A percentile compares a stretch with the other conserved stretches of the same genome.
phyloP scores from a whole-genome alignment of 306 rosid species.

The Biancaea sappan region DNA sequence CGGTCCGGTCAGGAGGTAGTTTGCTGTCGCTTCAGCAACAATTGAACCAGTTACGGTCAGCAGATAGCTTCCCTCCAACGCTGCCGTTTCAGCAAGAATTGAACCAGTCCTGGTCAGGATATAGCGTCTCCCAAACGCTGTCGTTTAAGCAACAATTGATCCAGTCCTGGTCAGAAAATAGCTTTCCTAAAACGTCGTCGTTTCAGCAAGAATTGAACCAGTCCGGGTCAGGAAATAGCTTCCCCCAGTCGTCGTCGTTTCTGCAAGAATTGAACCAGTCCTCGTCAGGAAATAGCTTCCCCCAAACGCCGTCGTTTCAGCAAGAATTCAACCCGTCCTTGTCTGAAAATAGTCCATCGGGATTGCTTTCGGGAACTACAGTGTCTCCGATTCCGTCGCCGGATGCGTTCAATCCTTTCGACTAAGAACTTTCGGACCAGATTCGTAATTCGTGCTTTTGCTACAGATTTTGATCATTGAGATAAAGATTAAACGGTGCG shows the following conservation, averaged over 20 bases:
- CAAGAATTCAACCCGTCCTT: conserved; percentile 49
- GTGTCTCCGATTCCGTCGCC: conserved; percentile 59
- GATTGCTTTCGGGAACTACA: conserved; percentile 40
- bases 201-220: conserved; percentile 44
- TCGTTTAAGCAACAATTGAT: too few species aligned
- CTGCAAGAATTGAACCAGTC: conserved; percentile 43
- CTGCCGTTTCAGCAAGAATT: conserved; percentile 36
- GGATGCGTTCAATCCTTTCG: conserved; percentile 49
- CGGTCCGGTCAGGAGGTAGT: conserved; percentile 38
- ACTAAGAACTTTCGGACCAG: conserved; percentile 11
- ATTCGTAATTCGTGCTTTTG: too few species aligned
- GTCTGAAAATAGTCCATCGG: conserved; percentile 70
- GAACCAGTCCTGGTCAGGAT: conserved; percentile 42
- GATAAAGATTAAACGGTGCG: too few species aligned
- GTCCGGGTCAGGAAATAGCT: conserved; percentile 37
- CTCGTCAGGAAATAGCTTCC: conserved; percentile 37
- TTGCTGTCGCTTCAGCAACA: conserved; percentile 38
- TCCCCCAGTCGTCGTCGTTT: conserved; percentile 20
- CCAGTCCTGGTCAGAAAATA: too few species aligned
- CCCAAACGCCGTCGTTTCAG: conserved; percentile 23
- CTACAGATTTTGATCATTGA: too few species aligned
- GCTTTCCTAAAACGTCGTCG: conserved; percentile 25
- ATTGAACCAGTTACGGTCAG: conserved; percentile 26
- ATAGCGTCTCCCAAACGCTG: background rate
- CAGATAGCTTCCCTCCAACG: background rate